Percentiles rank a stretch among this genome's conserved stretches.
Evolutionary conservation across 305 asterid genomes (phyloP).

Genomic region (Plantago coronopus): DNA sequence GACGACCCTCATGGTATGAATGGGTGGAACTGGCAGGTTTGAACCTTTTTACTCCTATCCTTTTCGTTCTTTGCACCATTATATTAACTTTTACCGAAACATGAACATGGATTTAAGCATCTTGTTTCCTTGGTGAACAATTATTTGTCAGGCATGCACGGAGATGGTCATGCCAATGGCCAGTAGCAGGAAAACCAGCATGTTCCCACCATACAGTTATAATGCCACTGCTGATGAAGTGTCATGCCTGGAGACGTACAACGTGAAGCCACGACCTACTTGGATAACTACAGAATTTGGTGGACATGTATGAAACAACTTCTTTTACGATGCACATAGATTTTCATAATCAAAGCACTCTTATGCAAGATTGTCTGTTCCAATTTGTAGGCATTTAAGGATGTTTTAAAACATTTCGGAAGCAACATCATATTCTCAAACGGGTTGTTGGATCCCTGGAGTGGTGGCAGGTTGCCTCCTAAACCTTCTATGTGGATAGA

Average conservation of each 20-base stretch:
- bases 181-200: constrained; percentile 53
- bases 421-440: constrained; percentile 92
- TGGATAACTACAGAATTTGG: constrained; percentile 93
- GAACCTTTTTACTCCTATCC: no score
- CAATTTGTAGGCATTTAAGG: constrained; percentile 52
- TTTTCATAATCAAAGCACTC: not conserved
- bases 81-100: not conserved
- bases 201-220: constrained; percentile 66
- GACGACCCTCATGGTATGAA: constrained; percentile 92
- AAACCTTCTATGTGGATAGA: not conserved
- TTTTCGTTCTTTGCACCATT: no score
- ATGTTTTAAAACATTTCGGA: constrained; percentile 56
- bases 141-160: constrained; percentile 68
- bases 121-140: not conserved
- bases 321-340: not conserved
- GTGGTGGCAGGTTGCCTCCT: constrained; percentile 76
- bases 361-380: not conserved
- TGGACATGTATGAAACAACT: constrained; percentile 57
- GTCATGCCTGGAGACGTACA: constrained; percentile 53
- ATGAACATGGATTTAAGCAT: constrained; percentile 3
- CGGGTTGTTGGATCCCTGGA: constrained; percentile 94
- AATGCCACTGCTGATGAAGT: constrained; percentile 44
- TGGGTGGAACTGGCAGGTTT: constrained; percentile 98
- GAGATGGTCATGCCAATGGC: constrained; percentile 91
- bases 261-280: constrained; percentile 74